These are phyloP conservation scores for Boechera divaricarpa DNA, from an alignment of 345 rosid genomes.

Conservation along the genomic window DNA sequence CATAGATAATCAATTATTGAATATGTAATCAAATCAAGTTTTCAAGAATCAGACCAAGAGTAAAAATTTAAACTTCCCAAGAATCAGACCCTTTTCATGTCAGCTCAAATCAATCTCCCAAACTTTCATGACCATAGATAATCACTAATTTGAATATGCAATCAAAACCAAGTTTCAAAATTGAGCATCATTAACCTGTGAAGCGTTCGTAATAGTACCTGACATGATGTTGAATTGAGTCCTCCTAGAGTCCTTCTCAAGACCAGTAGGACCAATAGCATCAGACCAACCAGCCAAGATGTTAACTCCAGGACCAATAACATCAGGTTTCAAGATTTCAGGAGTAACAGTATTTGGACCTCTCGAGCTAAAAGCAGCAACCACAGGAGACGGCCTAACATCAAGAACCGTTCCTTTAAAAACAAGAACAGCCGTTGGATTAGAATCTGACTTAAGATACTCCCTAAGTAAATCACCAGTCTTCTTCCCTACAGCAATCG, in stretches of 20 bases:
- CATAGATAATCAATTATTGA: neutral
- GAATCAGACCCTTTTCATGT: conserved; percentile 1
- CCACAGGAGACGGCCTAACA: conserved; percentile 78
- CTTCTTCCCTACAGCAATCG: conserved; percentile 70
- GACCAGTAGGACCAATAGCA: conserved; percentile 73
- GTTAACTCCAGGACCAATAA: conserved; percentile 90
- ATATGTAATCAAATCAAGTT: neutral
- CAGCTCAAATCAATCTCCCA: neutral
- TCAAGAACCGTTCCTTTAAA: conserved; percentile 77
- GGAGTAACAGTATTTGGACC: conserved; percentile 83
- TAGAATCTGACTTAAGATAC: conserved; percentile 50
- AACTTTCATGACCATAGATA: conserved; percentile 2
- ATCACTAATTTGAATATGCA: neutral
- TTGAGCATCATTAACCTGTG: conserved; percentile 8
- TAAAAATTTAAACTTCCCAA: neutral
- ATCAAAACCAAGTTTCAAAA: neutral
- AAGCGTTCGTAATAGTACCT: conserved; percentile 48
- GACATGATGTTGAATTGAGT: conserved; percentile 79
- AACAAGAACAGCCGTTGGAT: conserved; percentile 60
- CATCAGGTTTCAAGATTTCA: conserved; percentile 84
- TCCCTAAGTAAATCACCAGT: conserved; percentile 63
- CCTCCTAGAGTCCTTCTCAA: conserved; percentile 66
- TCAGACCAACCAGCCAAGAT: conserved; percentile 88
- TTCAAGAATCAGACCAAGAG: neutral
- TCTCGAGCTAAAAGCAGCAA: conserved; percentile 88